Evolutionary conservation across 306 rosid genomes (phyloP), one percentile per base, ranked within the genome.

Genomic region (Vigna mungo): DNA sequence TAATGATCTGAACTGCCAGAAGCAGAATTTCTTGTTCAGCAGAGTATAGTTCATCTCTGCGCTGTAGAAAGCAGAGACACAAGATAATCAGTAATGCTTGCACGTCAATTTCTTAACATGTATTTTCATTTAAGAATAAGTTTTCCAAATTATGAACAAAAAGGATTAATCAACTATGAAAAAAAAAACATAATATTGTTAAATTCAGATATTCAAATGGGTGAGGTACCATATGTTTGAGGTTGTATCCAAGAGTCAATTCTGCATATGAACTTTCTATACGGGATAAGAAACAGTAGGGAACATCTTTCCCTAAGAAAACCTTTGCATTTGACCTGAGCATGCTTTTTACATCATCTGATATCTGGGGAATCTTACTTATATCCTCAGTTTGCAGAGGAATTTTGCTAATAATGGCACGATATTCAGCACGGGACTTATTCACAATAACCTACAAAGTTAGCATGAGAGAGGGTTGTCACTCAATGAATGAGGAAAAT

Each of bases 381-480:
- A 90, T 68, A 84, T 92, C 90, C 82, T 83, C 92, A 41, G 85
- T 80, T 61, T 84, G 91, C 68, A 92, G 14, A 10, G 97, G 97
- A 62, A 95, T 86, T 84, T 85, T 95, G 51, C 85, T 77, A 25
- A 81, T 41, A 41, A 88, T 70, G 75, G 90, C 96, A 70, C 87
- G 91, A 76, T 89, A 95, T 59, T 87, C 88, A 2, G 97, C 99
- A 71, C 97, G 96, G 15, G 99, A 92, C 87, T 89, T 95, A 76
- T 95, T 89, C 81, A 92, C 93, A 36, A 95, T 92, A 20, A 86
- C 97, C 99, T 92, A 65, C 59, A 74, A 84, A 65, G 52, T 64
- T 68, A 34, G 74, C 67, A 74, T 18, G 54, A 48, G 56, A 43
- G 67, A 60, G 77, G 36, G 56, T 51, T 41, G 53, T 7, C 76